Percentiles rank a stretch among this genome's conserved stretches.
Conservation (phyloP, 371 early-diverging fungal species). For the Lichtheimia hyalospora region DNA sequence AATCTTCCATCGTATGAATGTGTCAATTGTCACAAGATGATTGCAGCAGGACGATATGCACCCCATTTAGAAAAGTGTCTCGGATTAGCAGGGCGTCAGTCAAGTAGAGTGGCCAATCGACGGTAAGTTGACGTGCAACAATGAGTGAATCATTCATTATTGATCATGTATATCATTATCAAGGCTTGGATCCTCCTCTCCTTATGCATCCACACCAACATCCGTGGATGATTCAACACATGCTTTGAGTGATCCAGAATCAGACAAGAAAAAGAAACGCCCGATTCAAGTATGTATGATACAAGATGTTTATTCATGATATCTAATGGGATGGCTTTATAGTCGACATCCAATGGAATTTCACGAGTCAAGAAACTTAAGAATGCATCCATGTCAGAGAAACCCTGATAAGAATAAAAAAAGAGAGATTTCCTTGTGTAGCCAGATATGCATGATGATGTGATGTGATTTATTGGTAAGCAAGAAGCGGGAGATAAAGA, state of each 20-base stretch:
- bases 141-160: background rate
- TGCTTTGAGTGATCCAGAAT: constrained; percentile 9
- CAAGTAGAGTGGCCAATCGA: constrained; percentile 64
- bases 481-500: no score
- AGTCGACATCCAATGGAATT: constrained; percentile 10
- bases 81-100: constrained; percentile 74
- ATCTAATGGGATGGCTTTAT: background rate
- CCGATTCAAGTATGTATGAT: background rate
- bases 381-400: constrained; percentile 2
- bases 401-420: background rate
- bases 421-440: no score
- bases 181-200: constrained; percentile 11
- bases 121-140: constrained; percentile 29
- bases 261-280: constrained; percentile 9
- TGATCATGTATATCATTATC: background rate
- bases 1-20: constrained; percentile 72
- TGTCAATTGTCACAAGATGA: constrained; percentile 72
- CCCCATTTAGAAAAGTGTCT: constrained; percentile 90
- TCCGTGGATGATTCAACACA: background rate
- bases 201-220: constrained; percentile 4
- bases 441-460: no score
- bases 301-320: background rate
- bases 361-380: constrained; percentile 13
- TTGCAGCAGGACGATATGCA: constrained; percentile 83
- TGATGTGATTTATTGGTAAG: no score